Evolutionary conservation across 805 yeast species (phyloP), one percentile per base, ranked within the genome.

Genomic region (Teunomyces stri): DNA sequence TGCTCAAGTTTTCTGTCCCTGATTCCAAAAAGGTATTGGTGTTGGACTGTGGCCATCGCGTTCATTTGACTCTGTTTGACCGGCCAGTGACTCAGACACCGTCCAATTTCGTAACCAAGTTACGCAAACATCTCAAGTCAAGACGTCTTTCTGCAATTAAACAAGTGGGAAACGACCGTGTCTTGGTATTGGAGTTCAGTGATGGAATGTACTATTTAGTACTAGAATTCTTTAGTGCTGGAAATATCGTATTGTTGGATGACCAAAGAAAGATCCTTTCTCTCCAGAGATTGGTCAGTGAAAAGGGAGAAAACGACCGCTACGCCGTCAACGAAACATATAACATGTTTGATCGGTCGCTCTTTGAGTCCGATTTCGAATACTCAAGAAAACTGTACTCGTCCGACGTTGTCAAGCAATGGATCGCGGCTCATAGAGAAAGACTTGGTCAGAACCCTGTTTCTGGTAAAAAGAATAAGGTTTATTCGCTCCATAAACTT

Each of bases 171-270:
- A 79, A 82, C 57, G 97, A 90, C 61, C 77, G 98, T 64, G 81
- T 89, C n/a, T 71, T 89, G 38, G 96, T 90, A 0, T 65, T 92
- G 39, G 82, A 88, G 50, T 92, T 92, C 66, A 82, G 91, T 39
- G 96, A 89, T 57, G 96, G 96, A 2, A 58, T 80, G 44, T 82
- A 69, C 59, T 85, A 87, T 56, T 69, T 92, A 53, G 96, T 89
- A 0, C 66, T 92, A 45, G 99, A 92, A 65, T 92, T 92, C 59
- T 92, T 91, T 70, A 87, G 97, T 61, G 97, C 97, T 2, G 99
- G 99, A 22, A 92, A 92, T 61, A 80, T 92, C 46, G 70, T 92
- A 15, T 72, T 92, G 16, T 72, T 92, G 51, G 95, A 92, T 63
- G 76, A 80, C 25, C 77, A 84, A 16, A 65, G 74, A 50, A 82